Conservation (phyloP, 306 rosid species). For the Adenanthera pavonina region DNA sequence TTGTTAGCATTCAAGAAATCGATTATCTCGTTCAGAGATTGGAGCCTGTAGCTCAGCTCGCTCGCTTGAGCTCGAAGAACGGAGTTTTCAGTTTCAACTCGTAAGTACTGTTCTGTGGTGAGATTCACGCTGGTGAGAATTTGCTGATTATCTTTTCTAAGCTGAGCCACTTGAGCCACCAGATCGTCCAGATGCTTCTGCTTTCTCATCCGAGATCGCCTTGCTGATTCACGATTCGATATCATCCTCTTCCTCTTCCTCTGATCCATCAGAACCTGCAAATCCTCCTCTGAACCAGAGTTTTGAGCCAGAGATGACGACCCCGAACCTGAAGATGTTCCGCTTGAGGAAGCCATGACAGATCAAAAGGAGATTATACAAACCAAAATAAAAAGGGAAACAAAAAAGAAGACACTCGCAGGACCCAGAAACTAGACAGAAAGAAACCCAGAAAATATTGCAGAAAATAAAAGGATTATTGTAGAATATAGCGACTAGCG, state of each 20-base stretch:
- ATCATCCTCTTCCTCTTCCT: conserved; percentile 94
- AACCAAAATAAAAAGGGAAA: neutral
- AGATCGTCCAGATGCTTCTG: conserved; percentile 94
- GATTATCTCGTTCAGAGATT: conserved; percentile 71
- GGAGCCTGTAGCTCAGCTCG: conserved; percentile 68
- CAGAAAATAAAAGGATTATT: conserved; percentile 11
- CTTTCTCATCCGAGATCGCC: conserved; percentile 89
- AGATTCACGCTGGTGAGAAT: conserved; percentile 60
- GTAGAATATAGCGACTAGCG: neutral
- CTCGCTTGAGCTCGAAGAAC: conserved; percentile 75
- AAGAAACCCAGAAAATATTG: conserved; percentile 12
- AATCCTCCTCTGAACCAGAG: conserved; percentile 78
- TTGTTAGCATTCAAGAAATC: conserved; percentile 45
- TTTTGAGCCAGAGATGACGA: conserved; percentile 53
- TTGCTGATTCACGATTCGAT: conserved; percentile 92
- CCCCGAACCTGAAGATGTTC: conserved; percentile 61
- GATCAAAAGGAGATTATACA: conserved; percentile 27
- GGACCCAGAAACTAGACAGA: conserved; percentile 43
- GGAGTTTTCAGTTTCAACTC: conserved; percentile 78
- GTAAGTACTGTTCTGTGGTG: conserved; percentile 66
- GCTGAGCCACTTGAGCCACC: conserved; percentile 60
- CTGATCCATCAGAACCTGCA: conserved; percentile 68
- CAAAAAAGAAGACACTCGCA: conserved; percentile 30
- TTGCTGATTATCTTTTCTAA: conserved; percentile 75
- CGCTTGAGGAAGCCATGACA: conserved; percentile 66